Evolutionary conservation across 1,139 yeast genomes (phyloP), one percentile per base, ranked within the genome.

Genomic region (Geotrichum phurueaensis): DNA sequence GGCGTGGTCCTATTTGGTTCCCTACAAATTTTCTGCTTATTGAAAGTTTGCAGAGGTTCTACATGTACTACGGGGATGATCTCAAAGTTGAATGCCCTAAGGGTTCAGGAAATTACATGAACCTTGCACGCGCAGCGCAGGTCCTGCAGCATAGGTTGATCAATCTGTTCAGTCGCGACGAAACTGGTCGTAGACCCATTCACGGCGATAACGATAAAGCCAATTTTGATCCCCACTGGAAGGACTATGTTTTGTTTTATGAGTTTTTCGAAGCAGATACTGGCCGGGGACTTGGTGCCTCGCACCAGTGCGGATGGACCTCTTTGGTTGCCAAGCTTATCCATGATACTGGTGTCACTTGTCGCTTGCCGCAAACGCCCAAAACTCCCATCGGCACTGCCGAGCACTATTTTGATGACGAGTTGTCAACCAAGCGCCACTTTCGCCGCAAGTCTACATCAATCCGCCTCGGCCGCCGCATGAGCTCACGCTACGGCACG

Each of bases 1-100:
- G 98, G 98, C 82, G 98, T 75, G 98, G 98, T 4, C 97, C 98
- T n/a, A 90, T 92, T 70, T 92, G 98, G 98, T 90, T 92, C 79
- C 97, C 98, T 27, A 90, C 91, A 13, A 91, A 89, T 70, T 92
- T 92, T 75, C 78, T 92, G 65, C 78, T 92, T 57, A 91, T 91
- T 62, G 98, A 92, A 76, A 85, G 97, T 0, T 79, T 92, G 68
- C 96, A 92, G 73, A 81, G 97, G 69, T 91, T 90, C 73, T 91
- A 87, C 75, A 79, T 92, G 73, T 92, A 91, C 78, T 91, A 91
- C 72, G 98, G 98, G 18, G 86, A 94, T 23, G 86, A 82, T 55
- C 81, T 92, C 70, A 88, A 88, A 73, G 88, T 92, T 56, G 96
- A 91, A 75, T 89, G 95, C 73, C 98, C 98, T 20, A 86, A 84